Evolutionary conservation across 1,284 basidiomycete genomes (phyloP).

Genomic region (Ustilago lituana): DNA sequence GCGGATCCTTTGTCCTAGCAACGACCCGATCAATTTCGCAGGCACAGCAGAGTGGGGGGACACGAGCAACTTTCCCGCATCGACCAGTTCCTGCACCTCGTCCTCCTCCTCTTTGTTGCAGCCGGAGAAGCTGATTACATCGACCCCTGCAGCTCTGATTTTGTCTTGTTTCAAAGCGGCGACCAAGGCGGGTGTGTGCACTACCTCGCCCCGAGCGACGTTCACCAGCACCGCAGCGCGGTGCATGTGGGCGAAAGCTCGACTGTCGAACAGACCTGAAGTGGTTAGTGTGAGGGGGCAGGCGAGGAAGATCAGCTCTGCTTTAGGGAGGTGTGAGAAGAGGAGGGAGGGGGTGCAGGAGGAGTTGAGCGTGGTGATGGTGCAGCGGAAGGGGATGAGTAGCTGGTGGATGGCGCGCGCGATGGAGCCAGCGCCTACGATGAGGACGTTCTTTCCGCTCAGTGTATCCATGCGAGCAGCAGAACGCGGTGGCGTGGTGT

Average conservation of each 20-base stretch:
- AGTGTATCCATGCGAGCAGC: constrained; percentile 7
- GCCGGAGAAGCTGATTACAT: constrained; percentile 92
- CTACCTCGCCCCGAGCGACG: constrained; percentile 72
- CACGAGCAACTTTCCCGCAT: constrained; percentile 14
- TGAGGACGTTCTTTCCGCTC: constrained; percentile 10
- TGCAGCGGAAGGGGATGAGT: constrained; percentile 30
- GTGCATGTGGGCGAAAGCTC: constrained; percentile 2
- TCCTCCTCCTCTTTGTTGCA: not conserved
- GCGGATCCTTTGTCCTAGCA: constrained; percentile 15
- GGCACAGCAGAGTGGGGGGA: constrained; percentile 42
- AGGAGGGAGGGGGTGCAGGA: constrained; percentile 8
- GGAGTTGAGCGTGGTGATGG: constrained; percentile 3
- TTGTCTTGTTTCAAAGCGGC: constrained; percentile 77
- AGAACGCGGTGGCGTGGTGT: not conserved
- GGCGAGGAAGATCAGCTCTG: constrained; percentile 41
- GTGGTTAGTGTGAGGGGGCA: constrained; percentile 42
- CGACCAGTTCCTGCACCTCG: not conserved
- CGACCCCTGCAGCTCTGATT: constrained; percentile 88
- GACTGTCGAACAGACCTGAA: constrained; percentile 6
- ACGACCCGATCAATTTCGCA: not conserved
- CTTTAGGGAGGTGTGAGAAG: not conserved
- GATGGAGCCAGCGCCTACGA: constrained; percentile 52
- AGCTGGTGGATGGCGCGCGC: constrained; percentile 4
- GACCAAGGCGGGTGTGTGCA: constrained; percentile 81
- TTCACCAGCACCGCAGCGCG: constrained; percentile 39